Percentiles rank a stretch among this genome's conserved stretches.
Evolutionary conservation across 805 yeast species (phyloP).

Genomic region (Zygoascus flipseniorum): DNA sequence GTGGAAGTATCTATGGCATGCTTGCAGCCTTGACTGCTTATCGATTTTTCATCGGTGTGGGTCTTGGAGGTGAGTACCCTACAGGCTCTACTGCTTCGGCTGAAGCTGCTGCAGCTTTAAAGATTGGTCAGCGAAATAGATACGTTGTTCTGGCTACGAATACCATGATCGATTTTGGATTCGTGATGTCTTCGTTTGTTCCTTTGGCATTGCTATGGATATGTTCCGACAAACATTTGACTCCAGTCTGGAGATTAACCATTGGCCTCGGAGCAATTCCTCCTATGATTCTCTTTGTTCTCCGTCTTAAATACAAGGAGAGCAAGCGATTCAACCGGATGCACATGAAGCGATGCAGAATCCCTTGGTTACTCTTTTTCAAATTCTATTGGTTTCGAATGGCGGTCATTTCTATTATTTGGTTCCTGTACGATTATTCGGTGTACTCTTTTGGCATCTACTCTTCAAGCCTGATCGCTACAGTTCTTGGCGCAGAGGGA

Average conservation of each 20-base stretch:
- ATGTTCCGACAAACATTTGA: conserved; percentile 56
- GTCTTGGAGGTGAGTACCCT: conserved; percentile 91
- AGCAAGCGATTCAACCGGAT: conserved; percentile 61
- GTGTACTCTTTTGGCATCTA: conserved; percentile 84
- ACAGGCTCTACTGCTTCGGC: conserved; percentile 91
- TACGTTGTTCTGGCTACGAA: conserved; percentile 85
- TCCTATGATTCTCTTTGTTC: conserved; percentile 64
- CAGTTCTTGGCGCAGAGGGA: conserved; percentile 47
- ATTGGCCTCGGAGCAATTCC: conserved; percentile 84
- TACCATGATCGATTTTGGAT: conserved; percentile 78
- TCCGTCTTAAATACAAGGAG: conserved; percentile 69
- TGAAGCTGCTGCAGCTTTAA: conserved; percentile 71
- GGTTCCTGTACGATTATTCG: conserved; percentile 88
- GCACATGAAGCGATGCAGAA: conserved; percentile 51
- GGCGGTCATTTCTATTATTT: conserved; percentile 56
- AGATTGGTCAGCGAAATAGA: conserved; percentile 77
- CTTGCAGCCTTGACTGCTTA: conserved; percentile 74
- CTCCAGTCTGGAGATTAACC: conserved; percentile 84
- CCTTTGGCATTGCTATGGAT: conserved; percentile 82
- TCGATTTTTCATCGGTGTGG: conserved; percentile 79
- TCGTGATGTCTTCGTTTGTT: conserved; percentile 72
- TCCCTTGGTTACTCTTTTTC: conserved; percentile 60
- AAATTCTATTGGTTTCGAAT: conserved; percentile 82
- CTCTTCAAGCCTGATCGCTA: conserved; percentile 55
- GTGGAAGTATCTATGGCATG: conserved; percentile 61